Conservation (phyloP, 2,329 filamentous ascomycete genomes). For the Colletotrichum scovillei region DNA sequence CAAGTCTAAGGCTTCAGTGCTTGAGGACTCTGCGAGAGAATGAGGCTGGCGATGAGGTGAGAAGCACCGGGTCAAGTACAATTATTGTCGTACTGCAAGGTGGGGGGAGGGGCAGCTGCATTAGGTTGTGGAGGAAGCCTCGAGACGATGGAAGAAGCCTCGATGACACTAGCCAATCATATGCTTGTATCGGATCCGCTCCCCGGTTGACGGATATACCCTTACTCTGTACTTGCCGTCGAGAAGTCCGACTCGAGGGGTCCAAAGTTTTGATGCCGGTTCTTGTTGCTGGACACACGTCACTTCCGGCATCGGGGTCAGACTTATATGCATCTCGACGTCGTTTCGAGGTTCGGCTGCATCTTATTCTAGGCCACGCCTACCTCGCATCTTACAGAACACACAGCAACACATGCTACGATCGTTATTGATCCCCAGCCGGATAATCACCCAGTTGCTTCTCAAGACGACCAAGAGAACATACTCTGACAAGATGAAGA, state of each 20-base stretch:
- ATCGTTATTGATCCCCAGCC: background rate
- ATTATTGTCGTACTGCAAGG: background rate
- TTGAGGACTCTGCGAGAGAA: background rate
- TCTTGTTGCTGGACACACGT: background rate
- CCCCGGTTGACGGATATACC: background rate
- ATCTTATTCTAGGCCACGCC: background rate
- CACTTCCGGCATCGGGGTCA: background rate
- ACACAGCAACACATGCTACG: background rate
- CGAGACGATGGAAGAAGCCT: conserved; percentile 27
- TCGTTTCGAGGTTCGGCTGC: background rate
- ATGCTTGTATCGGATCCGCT: background rate
- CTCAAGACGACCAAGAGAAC: conserved; percentile 26
- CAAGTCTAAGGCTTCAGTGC: background rate
- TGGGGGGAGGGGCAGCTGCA: conserved; percentile 14
- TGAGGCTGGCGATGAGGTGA: background rate
- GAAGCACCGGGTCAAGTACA: background rate
- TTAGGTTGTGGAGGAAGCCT: conserved; percentile 6
- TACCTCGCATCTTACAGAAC: background rate
- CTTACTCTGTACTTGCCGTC: background rate
- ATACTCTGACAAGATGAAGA: conserved; percentile 38
- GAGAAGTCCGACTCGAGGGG: background rate
- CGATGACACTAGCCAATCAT: background rate
- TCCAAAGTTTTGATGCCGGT: background rate
- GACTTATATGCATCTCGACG: background rate
- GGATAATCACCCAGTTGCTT: background rate